Evolutionary conservation across 2,329 filamentous ascomycete species (phyloP).

Genomic region (Salinomyces thailandicus): DNA sequence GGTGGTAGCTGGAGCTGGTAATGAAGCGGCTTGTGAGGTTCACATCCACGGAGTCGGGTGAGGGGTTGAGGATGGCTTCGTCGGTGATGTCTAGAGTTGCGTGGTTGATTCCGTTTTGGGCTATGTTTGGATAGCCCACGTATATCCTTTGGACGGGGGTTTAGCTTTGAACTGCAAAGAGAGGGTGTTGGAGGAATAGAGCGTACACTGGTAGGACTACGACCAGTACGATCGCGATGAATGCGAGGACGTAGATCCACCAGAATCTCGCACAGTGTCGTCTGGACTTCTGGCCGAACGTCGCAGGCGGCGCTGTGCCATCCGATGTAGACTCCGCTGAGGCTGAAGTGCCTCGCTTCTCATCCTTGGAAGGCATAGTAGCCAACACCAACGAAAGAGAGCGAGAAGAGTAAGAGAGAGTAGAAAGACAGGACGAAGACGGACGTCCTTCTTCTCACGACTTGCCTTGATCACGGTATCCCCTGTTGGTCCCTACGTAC

Average conservation of each 20-base stretch:
- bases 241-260: constrained; percentile 49
- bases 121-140: constrained; percentile 49
- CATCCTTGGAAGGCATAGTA: too few relatives aligned
- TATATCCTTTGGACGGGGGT: constrained; percentile 44
- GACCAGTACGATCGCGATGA: constrained; percentile 43
- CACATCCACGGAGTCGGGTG: constrained; percentile 25
- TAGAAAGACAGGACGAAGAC: too few relatives aligned
- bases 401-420: too few relatives aligned
- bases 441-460: too few relatives aligned
- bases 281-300: constrained; percentile 14
- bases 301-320: too few relatives aligned
- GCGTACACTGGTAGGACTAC: constrained; percentile 52
- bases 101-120: constrained; percentile 44
- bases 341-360: too few relatives aligned
- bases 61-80: constrained; percentile 43
- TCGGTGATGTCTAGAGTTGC: constrained; percentile 41
- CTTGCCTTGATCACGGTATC: too few relatives aligned
- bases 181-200: too few relatives aligned
- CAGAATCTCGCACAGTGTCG: constrained; percentile 36
- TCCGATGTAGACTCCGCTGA: too few relatives aligned
- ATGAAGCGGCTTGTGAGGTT: constrained; percentile 1
- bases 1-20: constrained; percentile 39
- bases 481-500: too few relatives aligned
- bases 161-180: too few relatives aligned
- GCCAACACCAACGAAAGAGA: too few relatives aligned